phyloP scores from a whole-genome alignment of 805 yeast genomes.

The Myxozyma monticola region DNA sequence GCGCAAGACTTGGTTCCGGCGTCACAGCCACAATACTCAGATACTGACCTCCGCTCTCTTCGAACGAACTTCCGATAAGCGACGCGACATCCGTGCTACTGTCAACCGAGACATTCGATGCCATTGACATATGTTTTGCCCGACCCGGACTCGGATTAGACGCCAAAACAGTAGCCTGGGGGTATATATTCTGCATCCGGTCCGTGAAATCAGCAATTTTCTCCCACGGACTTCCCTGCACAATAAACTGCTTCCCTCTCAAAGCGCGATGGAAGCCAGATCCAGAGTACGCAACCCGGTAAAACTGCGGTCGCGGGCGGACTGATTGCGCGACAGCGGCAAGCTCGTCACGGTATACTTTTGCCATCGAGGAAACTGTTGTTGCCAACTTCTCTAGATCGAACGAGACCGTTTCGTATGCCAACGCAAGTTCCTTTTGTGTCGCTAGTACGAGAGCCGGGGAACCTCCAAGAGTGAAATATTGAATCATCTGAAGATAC shows the following conservation, averaged over 20 bases:
- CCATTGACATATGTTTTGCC: slow-evolving; percentile 3
- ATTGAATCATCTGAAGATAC: slow-evolving; percentile 66
- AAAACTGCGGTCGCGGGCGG: slow-evolving; percentile 58
- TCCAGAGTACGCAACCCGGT: slow-evolving; percentile 78
- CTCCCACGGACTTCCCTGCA: slow-evolving; percentile 85
- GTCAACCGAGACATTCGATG: slow-evolving; percentile 5
- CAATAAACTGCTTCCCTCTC: slow-evolving; percentile 74
- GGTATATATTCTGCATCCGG: slow-evolving; percentile 69
- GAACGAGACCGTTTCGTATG: slow-evolving; percentile 69
- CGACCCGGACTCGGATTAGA: slow-evolving; percentile 34
- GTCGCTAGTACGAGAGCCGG: slow-evolving; percentile 78
- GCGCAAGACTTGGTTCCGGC: slow-evolving; percentile 64
- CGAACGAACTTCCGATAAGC: neutral
- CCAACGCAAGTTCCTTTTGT: slow-evolving; percentile 72
- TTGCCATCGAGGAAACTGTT: slow-evolving; percentile 66
- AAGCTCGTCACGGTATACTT: slow-evolving; percentile 67
- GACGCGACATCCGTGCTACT: slow-evolving; percentile 1
- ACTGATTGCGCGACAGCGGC: slow-evolving; percentile 54
- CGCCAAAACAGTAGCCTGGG: slow-evolving; percentile 72
- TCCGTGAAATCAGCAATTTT: slow-evolving; percentile 81
- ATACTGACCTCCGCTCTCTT: slow-evolving; percentile 56
- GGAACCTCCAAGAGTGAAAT: slow-evolving; percentile 68
- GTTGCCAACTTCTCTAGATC: slow-evolving; percentile 74
- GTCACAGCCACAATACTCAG: slow-evolving; percentile 71
- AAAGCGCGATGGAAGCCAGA: slow-evolving; percentile 78